phyloP scores from a whole-genome alignment of 257 asterid genomes.

The Primulina tabacum region DNA sequence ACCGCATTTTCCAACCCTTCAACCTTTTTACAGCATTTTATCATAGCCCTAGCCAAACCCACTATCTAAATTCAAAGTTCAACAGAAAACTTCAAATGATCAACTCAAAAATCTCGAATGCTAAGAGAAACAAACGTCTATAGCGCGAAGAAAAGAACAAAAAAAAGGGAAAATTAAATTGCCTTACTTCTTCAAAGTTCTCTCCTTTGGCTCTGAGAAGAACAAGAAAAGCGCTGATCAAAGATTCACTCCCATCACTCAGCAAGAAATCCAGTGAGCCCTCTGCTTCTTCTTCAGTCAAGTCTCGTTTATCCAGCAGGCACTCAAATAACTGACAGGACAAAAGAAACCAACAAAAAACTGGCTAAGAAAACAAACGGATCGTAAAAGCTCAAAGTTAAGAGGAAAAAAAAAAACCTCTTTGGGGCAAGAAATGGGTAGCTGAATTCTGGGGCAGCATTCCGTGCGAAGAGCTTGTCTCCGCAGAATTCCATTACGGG shows the following conservation, averaged over 20 bases:
- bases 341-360: background rate
- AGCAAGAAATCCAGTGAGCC: slow-evolving; percentile 44
- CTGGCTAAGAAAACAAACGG: background rate
- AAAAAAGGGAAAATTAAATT: background rate
- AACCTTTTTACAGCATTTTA: slow-evolving; percentile 55
- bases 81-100: background rate
- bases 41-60: slow-evolving; percentile 84
- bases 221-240: slow-evolving; percentile 52
- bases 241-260: slow-evolving; percentile 39
- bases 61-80: slow-evolving; percentile 42
- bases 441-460: slow-evolving; percentile 23
- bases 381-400: background rate
- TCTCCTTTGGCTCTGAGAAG: slow-evolving; percentile 58
- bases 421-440: slow-evolving; percentile 37
- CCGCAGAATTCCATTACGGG: background rate
- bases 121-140: background rate
- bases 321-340: slow-evolving; percentile 34
- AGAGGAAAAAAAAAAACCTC: slow-evolving; percentile 23
- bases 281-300: slow-evolving; percentile 55
- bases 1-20: slow-evolving; percentile 63
- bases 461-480: slow-evolving; percentile 14
- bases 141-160: background rate
- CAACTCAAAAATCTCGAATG: background rate
- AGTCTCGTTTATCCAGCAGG: slow-evolving; percentile 40
- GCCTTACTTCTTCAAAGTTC: slow-evolving; percentile 42